phyloP scores from a whole-genome alignment of 2,329 filamentous ascomycete species.

The Penicillium expansum region DNA sequence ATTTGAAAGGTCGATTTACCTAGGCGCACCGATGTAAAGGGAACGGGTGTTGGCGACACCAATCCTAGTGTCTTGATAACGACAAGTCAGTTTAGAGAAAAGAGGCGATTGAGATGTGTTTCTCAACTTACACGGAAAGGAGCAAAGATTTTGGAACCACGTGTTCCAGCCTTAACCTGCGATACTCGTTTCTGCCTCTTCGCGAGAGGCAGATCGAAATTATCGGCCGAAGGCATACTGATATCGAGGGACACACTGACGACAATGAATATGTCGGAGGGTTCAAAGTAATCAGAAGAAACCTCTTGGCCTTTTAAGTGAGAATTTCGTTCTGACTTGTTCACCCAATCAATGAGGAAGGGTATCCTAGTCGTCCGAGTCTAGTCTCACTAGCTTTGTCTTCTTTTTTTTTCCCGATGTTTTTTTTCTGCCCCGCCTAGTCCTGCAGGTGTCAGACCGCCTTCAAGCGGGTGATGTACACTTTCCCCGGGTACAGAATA shows the following conservation, averaged over 20 bases:
- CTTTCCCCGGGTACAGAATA: not conserved
- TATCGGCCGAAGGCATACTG: constrained; percentile 51
- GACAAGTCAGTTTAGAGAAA: constrained; percentile 6
- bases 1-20: constrained; percentile 97
- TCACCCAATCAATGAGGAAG: not conserved
- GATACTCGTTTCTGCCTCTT: constrained; percentile 70
- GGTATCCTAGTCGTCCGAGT: not conserved
- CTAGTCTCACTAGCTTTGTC: not conserved
- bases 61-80: constrained; percentile 75
- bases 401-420: constrained; percentile 5
- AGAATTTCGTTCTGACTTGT: not conserved
- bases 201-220: constrained; percentile 60
- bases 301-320: not conserved
- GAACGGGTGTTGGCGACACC: constrained; percentile 84
- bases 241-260: not conserved
- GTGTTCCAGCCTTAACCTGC: constrained; percentile 44
- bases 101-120: constrained; percentile 1
- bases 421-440: constrained; percentile 14
- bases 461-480: not conserved
- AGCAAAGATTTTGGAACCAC: constrained; percentile 78
- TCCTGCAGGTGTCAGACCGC: constrained; percentile 1
- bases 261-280: not conserved
- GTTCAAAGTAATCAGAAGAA: not conserved
- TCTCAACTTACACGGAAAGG: constrained; percentile 75
- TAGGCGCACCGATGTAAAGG: constrained; percentile 82